phyloP scores from a whole-genome alignment of 768 basidiomycete genomes.

The Boletus fagicola region DNA sequence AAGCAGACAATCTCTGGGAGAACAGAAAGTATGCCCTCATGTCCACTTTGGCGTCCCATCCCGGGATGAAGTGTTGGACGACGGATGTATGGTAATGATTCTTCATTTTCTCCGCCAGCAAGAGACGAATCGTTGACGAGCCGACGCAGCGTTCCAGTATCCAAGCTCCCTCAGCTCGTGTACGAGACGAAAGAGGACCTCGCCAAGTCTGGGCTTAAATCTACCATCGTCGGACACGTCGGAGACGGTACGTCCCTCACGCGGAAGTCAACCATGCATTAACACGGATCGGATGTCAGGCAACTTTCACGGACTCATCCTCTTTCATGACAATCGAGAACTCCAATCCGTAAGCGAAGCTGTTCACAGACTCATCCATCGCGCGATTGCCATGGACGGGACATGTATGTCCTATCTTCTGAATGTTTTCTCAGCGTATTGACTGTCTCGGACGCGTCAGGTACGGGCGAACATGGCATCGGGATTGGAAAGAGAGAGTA shows the following conservation, averaged over 20 bases:
- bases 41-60: slow-evolving; percentile 62
- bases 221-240: slow-evolving; percentile 81
- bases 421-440: background rate
- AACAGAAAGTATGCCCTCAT: slow-evolving; percentile 83
- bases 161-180: slow-evolving; percentile 64
- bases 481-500: slow-evolving; percentile 86
- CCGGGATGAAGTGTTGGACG: slow-evolving; percentile 72
- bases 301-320: slow-evolving; percentile 48
- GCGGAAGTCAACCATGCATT: background rate
- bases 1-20: slow-evolving; percentile 78
- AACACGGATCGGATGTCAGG: slow-evolving; percentile 27
- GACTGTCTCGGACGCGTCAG: slow-evolving; percentile 34
- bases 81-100: slow-evolving; percentile 81
- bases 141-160: slow-evolving; percentile 59
- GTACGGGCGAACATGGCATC: slow-evolving; percentile 86
- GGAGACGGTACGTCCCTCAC: slow-evolving; percentile 61
- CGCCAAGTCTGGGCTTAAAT: slow-evolving; percentile 48
- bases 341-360: slow-evolving; percentile 51
- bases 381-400: slow-evolving; percentile 73
- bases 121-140: background rate
- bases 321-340: slow-evolving; percentile 61
- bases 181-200: slow-evolving; percentile 81
- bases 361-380: slow-evolving; percentile 67
- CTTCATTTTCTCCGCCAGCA: background rate
- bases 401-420: slow-evolving; percentile 52